Conservation (phyloP, 768 basidiomycete species). For the Podaxis sp. region DNA sequence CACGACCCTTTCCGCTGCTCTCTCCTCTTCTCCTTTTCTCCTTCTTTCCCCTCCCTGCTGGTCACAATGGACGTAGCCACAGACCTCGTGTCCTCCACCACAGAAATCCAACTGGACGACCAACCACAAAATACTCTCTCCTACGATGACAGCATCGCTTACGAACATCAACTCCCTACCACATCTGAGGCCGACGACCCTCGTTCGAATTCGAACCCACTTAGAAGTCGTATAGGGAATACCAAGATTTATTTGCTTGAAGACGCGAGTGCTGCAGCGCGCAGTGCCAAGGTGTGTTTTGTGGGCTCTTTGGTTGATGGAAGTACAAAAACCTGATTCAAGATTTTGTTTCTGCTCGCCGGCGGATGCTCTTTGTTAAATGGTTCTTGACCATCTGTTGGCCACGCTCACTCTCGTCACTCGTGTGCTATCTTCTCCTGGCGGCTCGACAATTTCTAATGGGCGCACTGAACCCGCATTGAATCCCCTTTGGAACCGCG, state of each 20-base stretch:
- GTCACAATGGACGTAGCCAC: constrained; percentile 47
- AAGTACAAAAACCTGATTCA: constrained; percentile 44
- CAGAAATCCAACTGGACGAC: not conserved
- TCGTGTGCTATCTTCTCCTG: not conserved
- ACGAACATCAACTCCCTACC: constrained; percentile 55
- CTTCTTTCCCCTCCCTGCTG: no score
- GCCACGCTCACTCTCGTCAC: no score
- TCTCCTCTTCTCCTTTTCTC: not conserved
- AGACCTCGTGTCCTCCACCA: constrained; percentile 24
- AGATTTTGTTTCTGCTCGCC: constrained; percentile 18
- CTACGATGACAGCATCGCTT: constrained; percentile 53
- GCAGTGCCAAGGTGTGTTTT: constrained; percentile 71
- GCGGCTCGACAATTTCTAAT: not conserved
- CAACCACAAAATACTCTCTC: constrained; percentile 27
- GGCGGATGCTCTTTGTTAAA: no score
- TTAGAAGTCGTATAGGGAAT: constrained; percentile 68
- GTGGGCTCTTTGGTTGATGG: constrained; percentile 26
- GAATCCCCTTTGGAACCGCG: no score
- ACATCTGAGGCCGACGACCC: constrained; percentile 27
- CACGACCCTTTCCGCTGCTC: not conserved
- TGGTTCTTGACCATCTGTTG: no score
- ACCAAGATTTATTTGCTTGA: constrained; percentile 52
- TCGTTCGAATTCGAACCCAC: constrained; percentile 31
- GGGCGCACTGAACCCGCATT: not conserved
- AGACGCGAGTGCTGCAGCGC: constrained; percentile 40